Evolutionary conservation across 495 filamentous ascomycete species (phyloP), one percentile per base, ranked within the genome.

Genomic region (Penicillium coprophilum): DNA sequence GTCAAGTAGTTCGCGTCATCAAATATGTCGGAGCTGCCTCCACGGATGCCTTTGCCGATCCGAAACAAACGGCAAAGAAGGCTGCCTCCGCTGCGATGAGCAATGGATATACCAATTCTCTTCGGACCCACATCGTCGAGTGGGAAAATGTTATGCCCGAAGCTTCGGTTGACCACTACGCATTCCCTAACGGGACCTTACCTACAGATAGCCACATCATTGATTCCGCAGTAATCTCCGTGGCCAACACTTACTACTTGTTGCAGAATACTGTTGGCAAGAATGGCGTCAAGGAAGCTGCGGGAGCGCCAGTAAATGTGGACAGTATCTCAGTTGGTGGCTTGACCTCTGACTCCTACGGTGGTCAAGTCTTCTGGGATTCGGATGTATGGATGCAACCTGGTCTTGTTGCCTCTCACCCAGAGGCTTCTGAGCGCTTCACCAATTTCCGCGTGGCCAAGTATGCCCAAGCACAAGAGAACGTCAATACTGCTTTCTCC

Each of bases 361-460:
- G 72, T 28, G 85, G 85, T 1, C 69, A 80, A 27, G 72, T 86
- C 30, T 86, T 87, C 63, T 87, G 84, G 84, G 85, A 87, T 67
- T 82, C 84, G 13, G 85, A 82, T 65, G 64, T 85, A 45, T 87
- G 85, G 83, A 87, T 87, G 85, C 82, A 85, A 20, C 85, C 85
- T 20, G 83, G 84, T 9, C 71, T 87, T 9, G 81, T 80, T 19
- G 71, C 82, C 6, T 79, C 85, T 4, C 77, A 82, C 56, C 85
- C 85, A 10, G 69, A 83, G 56, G 71, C 80, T 19, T 80, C 80
- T 11, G 70, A 81, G 60, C 75, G 82, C 13, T 81, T 86, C 44
- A 79, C 80, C 40, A 80, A 84, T 44, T 87, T 85, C 60, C 81
- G 85, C 3, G 70, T 76, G 30, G 73, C 75, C 15, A 73, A 75